Evolutionary conservation across 352 stramenopile species (phyloP), one percentile per base, ranked within the genome.

Genomic region (Pythium vanterpoolii): DNA sequence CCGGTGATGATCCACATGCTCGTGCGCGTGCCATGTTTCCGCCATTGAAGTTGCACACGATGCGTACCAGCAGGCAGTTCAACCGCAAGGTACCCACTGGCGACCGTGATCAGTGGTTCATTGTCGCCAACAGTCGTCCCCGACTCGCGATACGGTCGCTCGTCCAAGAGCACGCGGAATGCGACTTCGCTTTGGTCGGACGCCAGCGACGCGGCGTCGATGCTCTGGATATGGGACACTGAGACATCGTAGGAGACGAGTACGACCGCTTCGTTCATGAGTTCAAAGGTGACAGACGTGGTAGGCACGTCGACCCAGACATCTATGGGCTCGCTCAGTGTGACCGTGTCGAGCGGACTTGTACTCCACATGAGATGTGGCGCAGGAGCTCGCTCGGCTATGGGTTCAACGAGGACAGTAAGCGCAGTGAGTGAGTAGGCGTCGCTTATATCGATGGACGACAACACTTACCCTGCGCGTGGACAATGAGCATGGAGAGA

Each of bases 231-330:
- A 43, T 77, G 79, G 13, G 77, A 78, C 14, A 89, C 79, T 0
- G 77, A 73, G 4, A 86, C 76, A 51, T 91, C 82, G 63, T 89
- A 89, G 21, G 79, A 86, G 24, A 91, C 74, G 30, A 87, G 52
- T 36, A 89, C 69, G 5, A 86, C 60, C 2, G 76, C 79, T 44
- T 84, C 66, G 46, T 88, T 89, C 18, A 59, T 60, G 16, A 91
- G 71, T 44, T 87, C 72, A 34, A 87, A 49, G 0, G 60, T 34
- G 0, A 89, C 79, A 28, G 48, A 52, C 0, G 82, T 89, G 38
- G 87, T 71, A 0, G 68, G 72, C 4, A 91, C 69, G 44, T 89
- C 76, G 23, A 84, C 28, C 82, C 82, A 91, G 31, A 31, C 64
- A 38, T 85, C 49, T 16, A 63, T 69, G 0, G 64, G 64, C 5